These are phyloP conservation scores for Pneumocystis sp. DNA, from an alignment of 1,139 yeast species.

Conservation along the genomic window DNA sequence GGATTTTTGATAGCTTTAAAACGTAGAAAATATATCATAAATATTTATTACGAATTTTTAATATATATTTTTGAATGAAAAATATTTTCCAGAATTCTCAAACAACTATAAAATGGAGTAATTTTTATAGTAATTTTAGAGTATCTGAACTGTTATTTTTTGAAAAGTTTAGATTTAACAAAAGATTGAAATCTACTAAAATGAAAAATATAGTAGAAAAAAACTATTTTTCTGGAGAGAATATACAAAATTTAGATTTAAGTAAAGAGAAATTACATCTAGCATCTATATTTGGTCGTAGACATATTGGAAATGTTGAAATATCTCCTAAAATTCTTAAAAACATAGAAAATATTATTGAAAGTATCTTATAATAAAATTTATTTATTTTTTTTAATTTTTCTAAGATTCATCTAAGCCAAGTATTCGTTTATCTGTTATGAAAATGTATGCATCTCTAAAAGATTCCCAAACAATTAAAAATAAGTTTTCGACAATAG, in stretches of 20 bases:
- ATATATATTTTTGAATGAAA: neutral
- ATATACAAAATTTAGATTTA: neutral
- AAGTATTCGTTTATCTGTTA: neutral
- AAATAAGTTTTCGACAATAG: slow-evolving; percentile 4
- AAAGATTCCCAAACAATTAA: neutral
- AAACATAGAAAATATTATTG: neutral
- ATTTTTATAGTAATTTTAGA: neutral
- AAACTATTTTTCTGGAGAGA: neutral
- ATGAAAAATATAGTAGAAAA: neutral
- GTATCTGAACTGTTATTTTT: neutral
- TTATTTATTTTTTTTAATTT: neutral
- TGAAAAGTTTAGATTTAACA: neutral
- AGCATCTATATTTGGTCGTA: neutral
- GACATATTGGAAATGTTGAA: neutral
- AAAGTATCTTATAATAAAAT: neutral
- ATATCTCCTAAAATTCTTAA: neutral
- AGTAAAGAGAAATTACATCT: neutral
- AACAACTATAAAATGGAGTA: neutral
- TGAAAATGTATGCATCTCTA: neutral
- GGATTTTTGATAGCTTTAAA: neutral
- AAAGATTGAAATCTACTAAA: neutral
- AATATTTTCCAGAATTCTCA: neutral
- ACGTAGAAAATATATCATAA: neutral
- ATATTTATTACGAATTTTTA: too few species aligned
- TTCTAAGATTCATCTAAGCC: neutral